These are phyloP conservation scores for Allantophomopsis cytisporea DNA, from an alignment of 2,329 filamentous ascomycete species.

Conservation along the genomic window DNA sequence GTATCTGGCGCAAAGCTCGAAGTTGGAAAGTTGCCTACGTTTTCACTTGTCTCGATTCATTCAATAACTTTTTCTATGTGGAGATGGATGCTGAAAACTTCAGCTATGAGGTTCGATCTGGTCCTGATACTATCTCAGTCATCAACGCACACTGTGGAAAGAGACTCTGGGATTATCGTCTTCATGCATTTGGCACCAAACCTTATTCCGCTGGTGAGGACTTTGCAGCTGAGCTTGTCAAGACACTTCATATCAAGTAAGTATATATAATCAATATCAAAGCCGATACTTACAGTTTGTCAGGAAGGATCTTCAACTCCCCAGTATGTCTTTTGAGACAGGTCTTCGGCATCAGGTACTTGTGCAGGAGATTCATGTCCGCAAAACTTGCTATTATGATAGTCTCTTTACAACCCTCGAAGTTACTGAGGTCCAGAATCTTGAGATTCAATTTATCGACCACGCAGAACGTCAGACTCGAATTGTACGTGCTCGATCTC, in stretches of 20 bases:
- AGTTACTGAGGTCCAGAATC: background rate
- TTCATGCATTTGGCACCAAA: conserved; percentile 8
- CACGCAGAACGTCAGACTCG: no score
- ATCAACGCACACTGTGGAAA: conserved; percentile 16
- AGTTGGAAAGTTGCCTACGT: conserved; percentile 13
- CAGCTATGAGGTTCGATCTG: conserved; percentile 5
- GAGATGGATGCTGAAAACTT: conserved; percentile 17
- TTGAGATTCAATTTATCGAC: background rate
- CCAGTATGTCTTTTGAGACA: no score
- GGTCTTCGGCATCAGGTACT: conserved; percentile 1
- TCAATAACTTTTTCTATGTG: conserved; percentile 8
- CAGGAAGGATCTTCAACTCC: no score
- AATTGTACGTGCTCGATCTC: no score
- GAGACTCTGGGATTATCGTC: conserved; percentile 16
- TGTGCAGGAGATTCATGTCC: background rate
- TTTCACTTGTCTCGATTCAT: conserved; percentile 10
- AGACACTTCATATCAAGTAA: conserved; percentile 14
- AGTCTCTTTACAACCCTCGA: background rate
- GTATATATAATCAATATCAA: background rate
- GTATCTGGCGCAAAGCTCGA: conserved; percentile 10
- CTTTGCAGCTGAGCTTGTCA: conserved; percentile 7
- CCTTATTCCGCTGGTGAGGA: conserved; percentile 2
- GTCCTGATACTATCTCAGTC: conserved; percentile 6
- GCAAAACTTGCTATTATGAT: background rate
- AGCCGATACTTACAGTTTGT: background rate